Percentiles rank a stretch among this genome's conserved stretches.
Conservation (phyloP, 176 grass and related monocot species). For the Typha latifolia region DNA sequence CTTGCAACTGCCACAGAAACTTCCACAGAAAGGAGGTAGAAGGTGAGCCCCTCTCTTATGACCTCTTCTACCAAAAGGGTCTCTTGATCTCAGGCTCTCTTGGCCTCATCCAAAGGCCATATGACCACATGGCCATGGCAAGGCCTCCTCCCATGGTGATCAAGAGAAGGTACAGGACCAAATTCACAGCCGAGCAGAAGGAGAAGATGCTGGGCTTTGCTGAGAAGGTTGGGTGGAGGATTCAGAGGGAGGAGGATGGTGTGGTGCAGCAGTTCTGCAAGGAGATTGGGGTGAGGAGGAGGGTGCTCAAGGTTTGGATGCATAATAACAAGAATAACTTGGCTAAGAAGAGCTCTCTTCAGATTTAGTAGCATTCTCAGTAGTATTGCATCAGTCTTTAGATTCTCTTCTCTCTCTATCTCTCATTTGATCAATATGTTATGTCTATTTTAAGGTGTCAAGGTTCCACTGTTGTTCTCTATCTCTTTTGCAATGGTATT, state of each 20-base stretch:
- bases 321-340: constrained; percentile 19
- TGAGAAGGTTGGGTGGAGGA: constrained; percentile 16
- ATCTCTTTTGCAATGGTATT: no score
- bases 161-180: constrained; percentile 16
- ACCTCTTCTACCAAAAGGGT: constrained; percentile 1
- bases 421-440: no score
- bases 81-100: no score
- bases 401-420: no score
- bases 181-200: constrained; percentile 12
- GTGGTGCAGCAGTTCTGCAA: constrained; percentile 22
- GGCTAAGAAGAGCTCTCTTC: not conserved
- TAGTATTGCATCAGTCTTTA: no score
- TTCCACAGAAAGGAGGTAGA: constrained; percentile 18
- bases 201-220: constrained; percentile 20
- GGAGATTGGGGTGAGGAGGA: constrained; percentile 17
- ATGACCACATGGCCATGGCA: constrained; percentile 1
- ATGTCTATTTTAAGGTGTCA: no score
- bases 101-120: not conserved
- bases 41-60: not conserved
- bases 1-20: constrained; percentile 17
- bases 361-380: no score
- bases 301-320: constrained; percentile 21
- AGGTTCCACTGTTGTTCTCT: no score
- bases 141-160: not conserved
- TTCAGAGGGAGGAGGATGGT: constrained; percentile 17